Percentiles rank a stretch among this genome's conserved stretches.
Evolutionary conservation across 2,329 filamentous ascomycete species (phyloP).

Genomic region (Escovopsis sp.): DNA sequence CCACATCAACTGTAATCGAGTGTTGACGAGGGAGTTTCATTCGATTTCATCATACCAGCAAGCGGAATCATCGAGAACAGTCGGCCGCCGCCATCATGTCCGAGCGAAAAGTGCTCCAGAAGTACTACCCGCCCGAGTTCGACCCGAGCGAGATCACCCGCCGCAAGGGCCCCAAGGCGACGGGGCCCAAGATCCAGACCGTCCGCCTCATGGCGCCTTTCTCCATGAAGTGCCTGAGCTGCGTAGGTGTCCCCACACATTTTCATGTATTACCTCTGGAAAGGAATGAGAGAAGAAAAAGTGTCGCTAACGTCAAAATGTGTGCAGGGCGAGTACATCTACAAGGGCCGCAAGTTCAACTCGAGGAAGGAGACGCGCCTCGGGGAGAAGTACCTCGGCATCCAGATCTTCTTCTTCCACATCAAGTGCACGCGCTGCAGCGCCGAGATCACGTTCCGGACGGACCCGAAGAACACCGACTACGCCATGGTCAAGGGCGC

Average conservation of each 20-base stretch:
- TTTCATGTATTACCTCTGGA: no score
- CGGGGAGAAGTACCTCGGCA: constrained; percentile 76
- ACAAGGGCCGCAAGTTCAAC: constrained; percentile 92
- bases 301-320: no score
- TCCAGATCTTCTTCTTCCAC: constrained; percentile 70
- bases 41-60: no score
- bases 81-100: constrained; percentile 44
- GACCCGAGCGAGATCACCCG: constrained; percentile 71
- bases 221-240: constrained; percentile 29
- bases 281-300: no score
- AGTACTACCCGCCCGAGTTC: constrained; percentile 65
- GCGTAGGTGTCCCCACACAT: constrained; percentile 13
- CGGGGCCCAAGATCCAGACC: constrained; percentile 67
- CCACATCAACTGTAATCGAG: no score
- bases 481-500: constrained; percentile 71
- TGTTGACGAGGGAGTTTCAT: no score
- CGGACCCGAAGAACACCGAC: constrained; percentile 90
- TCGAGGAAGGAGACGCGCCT: constrained; percentile 80
- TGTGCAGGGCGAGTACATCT: constrained; percentile 54
- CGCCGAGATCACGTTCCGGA: constrained; percentile 81
- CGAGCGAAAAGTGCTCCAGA: constrained; percentile 65
- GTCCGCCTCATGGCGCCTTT: constrained; percentile 64
- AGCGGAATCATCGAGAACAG: not conserved
- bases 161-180: constrained; percentile 52
- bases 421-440: constrained; percentile 79